A percentile compares a stretch with the other conserved stretches of the same genome.
Conservation (phyloP, 2,329 filamentous ascomycete genomes). For the Fusarium xylarioides region DNA sequence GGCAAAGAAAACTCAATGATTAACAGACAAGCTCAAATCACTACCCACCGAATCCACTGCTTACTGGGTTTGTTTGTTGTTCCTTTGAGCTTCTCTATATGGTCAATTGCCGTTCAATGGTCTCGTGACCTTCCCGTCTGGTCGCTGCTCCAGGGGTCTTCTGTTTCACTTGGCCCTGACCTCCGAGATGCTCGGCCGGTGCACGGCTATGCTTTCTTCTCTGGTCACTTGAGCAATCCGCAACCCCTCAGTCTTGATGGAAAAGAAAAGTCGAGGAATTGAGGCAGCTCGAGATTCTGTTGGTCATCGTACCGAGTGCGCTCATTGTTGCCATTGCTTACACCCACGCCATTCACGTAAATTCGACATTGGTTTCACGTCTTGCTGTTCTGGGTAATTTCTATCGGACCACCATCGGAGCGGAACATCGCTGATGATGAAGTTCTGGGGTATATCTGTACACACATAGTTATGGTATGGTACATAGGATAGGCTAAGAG, state of each 20-base stretch:
- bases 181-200: constrained; percentile 28
- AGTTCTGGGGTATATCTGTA: background rate
- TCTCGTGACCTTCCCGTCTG: constrained; percentile 31
- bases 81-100: constrained; percentile 23
- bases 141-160: constrained; percentile 19
- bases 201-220: background rate
- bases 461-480: background rate
- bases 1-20: background rate
- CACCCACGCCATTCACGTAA: background rate
- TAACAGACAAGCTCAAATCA: constrained; percentile 27
- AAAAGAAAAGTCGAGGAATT: background rate
- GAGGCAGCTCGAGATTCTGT: background rate
- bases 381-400: background rate
- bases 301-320: background rate
- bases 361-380: background rate
- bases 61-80: constrained; percentile 18
- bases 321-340: constrained; percentile 1
- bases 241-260: constrained; percentile 1
- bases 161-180: constrained; percentile 8
- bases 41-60: constrained; percentile 11
- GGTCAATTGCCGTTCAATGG: constrained; percentile 10
- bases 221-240: constrained; percentile 4
- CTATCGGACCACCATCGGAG: constrained; percentile 1
- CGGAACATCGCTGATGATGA: background rate
- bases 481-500: background rate